Base-by-base conservation (phyloP, 768 basidiomycete species). In the Boletus reticuloceps region DNA sequence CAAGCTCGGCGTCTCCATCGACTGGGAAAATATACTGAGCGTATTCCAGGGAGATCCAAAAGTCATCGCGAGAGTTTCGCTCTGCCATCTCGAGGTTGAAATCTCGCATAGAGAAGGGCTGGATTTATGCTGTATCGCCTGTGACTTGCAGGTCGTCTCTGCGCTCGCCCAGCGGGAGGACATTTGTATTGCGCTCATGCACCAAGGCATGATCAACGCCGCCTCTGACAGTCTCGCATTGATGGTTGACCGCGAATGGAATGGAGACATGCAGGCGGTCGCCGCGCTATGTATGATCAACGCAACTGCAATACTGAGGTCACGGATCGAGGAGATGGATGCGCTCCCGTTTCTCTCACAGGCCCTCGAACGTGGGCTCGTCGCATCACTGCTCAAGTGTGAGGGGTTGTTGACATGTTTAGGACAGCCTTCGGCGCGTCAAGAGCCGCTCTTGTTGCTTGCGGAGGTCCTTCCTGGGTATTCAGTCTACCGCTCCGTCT, bases 111-210 rank as follows among this genome's bases (percentile, higher is more conserved):
- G 8, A 29, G 44, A 42, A 2, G 14, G 51, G n/a, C 48, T 60
- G 45, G 69, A 69, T 46, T 11, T 70, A 8, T 36, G 51, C 29
- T 69, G 69, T 20, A 51, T 69, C 9, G 64, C 62, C 10, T 70
- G 66, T 67, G 69, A 70, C 27, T 50, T 64, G 42, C 69, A 70
- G 25, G 62, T 69, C 43, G 27, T 69, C 45, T 62, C 62, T 12
- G 43, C 53, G 6, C 44, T 69, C 31, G 46, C 64, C 13, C 54
- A 61, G 25, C 69, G 36, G 10, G 56, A 56, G 13, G 31, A 49
- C 9, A 62, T 69, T 7, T 53, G 56, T 19, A 27, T 55, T 17
- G 50, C 64, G 6, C 58, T 69, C 22, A 40, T 69, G 53, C 54
- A 39, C 27, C 64, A 62, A 27, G 67, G 64, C 38, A 43, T 53